phyloP scores from a whole-genome alignment of 176 grass and related monocot genomes.

The Rhynchospora breviuscula region DNA sequence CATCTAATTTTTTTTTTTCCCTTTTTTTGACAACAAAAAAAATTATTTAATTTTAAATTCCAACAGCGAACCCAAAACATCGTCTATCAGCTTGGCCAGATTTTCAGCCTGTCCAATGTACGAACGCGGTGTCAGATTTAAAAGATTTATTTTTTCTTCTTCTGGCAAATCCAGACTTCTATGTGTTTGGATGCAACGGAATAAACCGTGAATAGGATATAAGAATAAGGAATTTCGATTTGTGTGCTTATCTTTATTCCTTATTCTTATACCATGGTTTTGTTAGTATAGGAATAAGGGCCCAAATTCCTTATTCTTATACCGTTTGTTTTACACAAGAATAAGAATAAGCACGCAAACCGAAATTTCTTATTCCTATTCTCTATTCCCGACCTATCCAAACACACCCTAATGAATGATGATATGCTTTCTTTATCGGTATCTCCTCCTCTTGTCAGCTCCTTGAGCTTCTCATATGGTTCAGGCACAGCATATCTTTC shows the following conservation, averaged over 20 bases:
- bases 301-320: too few relatives aligned
- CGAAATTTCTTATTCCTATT: too few relatives aligned
- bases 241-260: too few relatives aligned
- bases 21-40: background rate
- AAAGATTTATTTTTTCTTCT: conserved; percentile 40
- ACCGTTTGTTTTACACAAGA: too few relatives aligned
- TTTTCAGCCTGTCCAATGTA: conserved; percentile 75
- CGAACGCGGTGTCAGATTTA: conserved; percentile 61
- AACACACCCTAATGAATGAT: conserved; percentile 49
- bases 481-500: conserved; percentile 79
- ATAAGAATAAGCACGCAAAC: too few relatives aligned
- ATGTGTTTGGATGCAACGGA: too few relatives aligned
- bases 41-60: conserved; percentile 55
- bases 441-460: conserved; percentile 60
- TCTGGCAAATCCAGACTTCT: conserved; percentile 70
- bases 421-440: conserved; percentile 75
- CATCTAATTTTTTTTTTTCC: background rate
- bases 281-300: too few relatives aligned
- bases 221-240: too few relatives aligned
- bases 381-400: too few relatives aligned
- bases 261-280: too few relatives aligned
- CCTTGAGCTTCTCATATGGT: conserved; percentile 91
- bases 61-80: conserved; percentile 38
- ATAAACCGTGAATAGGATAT: too few relatives aligned
- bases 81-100: conserved; percentile 54